A percentile compares a stretch with the other conserved stretches of the same genome.
Conservation (phyloP, 2,329 filamentous ascomycete species). For the Paraphoma sp. region DNA sequence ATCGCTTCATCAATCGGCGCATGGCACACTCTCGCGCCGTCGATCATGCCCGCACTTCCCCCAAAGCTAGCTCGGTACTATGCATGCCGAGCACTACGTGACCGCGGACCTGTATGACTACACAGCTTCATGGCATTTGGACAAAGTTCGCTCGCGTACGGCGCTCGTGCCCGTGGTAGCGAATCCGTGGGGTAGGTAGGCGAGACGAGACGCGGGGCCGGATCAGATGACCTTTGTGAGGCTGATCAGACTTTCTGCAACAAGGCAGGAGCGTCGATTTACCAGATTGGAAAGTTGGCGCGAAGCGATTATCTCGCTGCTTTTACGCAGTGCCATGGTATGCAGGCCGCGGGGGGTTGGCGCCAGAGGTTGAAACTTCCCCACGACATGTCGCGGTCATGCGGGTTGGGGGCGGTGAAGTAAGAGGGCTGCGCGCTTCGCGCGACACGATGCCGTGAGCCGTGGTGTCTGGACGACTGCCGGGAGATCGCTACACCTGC, state of each 20-base stretch:
- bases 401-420: conserved; percentile 4
- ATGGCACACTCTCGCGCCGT: neutral
- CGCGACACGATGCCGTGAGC: conserved; percentile 1
- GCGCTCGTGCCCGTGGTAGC: conserved; percentile 1
- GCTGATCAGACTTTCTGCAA: conserved; percentile 2
- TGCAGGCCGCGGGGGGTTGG: neutral
- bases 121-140: neutral
- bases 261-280: conserved; percentile 1
- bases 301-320: conserved; percentile 1
- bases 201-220: conserved; percentile 3
- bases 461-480: neutral
- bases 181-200: conserved; percentile 3
- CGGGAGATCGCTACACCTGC: neutral
- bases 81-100: conserved; percentile 1
- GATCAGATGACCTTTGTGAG: conserved; percentile 1
- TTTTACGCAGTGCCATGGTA: neutral
- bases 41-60: neutral
- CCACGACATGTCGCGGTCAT: neutral
- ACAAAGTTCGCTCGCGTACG: neutral
- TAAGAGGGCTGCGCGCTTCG: conserved; percentile 1
- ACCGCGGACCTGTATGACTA: neutral
- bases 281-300: neutral
- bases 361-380: neutral
- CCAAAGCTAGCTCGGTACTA: neutral
- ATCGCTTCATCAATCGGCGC: neutral